phyloP scores from a whole-genome alignment of 305 asterid species.

The Plantago rigida region DNA sequence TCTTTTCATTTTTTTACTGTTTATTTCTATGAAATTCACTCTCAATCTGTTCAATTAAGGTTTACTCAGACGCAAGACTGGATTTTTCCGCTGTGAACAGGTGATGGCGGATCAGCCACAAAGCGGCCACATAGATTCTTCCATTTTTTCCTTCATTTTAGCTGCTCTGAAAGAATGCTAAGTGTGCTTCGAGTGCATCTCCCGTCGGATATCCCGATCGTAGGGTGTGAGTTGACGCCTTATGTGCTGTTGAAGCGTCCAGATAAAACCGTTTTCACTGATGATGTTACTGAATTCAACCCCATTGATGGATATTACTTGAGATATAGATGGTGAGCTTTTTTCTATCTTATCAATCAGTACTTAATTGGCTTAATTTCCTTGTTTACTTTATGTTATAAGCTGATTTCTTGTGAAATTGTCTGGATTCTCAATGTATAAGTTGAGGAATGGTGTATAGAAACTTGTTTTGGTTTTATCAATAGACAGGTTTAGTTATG shows the following conservation, averaged over 20 bases:
- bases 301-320: conserved; percentile 54
- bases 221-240: conserved; percentile 66
- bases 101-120: conserved; percentile 86
- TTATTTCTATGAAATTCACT: conserved; percentile 14
- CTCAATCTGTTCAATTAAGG: conserved; percentile 19
- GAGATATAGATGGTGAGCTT: conserved; percentile 57
- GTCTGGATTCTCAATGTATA: not conserved
- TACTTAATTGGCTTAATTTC: not conserved
- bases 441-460: not conserved
- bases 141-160: conserved; percentile 21
- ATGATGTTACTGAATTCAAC: conserved; percentile 50
- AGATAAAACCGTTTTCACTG: conserved; percentile 41
- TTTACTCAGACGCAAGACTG: conserved; percentile 35
- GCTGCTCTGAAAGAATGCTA: conserved; percentile 41
- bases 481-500: not conserved
- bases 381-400: not conserved
- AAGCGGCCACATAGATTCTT: conserved; percentile 36
- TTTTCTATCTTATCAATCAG: not conserved
- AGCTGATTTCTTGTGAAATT: not conserved
- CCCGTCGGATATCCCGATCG: conserved; percentile 71
- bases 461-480: not conserved
- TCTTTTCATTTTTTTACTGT: conserved; percentile 20
- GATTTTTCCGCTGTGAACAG: conserved; percentile 38
- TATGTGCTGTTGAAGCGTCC: conserved; percentile 56
- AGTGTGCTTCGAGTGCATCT: conserved; percentile 64